Evolutionary conservation across 805 yeast species (phyloP), one percentile per base, ranked within the genome.

Genomic region (Teunomyces panamensis): DNA sequence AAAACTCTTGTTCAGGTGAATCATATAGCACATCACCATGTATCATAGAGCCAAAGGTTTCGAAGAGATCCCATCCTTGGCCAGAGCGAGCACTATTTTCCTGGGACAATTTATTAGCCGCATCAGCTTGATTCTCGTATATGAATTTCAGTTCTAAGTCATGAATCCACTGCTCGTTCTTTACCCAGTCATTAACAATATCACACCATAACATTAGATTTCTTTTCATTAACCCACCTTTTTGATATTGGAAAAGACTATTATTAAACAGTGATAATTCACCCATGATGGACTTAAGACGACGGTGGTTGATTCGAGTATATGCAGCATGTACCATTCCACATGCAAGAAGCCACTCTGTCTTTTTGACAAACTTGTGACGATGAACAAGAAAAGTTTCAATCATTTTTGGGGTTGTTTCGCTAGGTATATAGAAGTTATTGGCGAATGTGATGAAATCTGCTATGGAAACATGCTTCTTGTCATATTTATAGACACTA

Each of bases 331-430:
- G 70, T 0, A 85, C 73, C 51, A 86, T 59, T 0, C 91, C 91
- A 59, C 87, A 83, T 2, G 85, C 78, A 17, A 86, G 61, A 6
- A 82, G 80, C 89, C 90, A 85, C 34, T 83, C 84, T 49, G 78
- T 81, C 30, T 77, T 77, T 50, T 69, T 72, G n/a, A 55, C 51
- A 34, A 84, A 75, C 52, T 80, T 79, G 39, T 75, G 73, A 42
- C 75, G 72, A 56, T 80, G 79, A 3, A 69, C 62, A 34, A 73
- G 64, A 53, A 76, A 85, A 1, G 82, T 75, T 35, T 73, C 75
- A 8, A 84, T 49, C 41, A 86, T 69, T 30, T 69, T 64, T 24
- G 71, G 67, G 0, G 88, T 80, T 2, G 77, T 67, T 0, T 74
- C 71, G 16, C 73, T 66, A 0, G 88, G 87, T 20, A 86, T 67